Evolutionary conservation across 257 asterid species (phyloP).

Genomic region (Scutellaria minor): DNA sequence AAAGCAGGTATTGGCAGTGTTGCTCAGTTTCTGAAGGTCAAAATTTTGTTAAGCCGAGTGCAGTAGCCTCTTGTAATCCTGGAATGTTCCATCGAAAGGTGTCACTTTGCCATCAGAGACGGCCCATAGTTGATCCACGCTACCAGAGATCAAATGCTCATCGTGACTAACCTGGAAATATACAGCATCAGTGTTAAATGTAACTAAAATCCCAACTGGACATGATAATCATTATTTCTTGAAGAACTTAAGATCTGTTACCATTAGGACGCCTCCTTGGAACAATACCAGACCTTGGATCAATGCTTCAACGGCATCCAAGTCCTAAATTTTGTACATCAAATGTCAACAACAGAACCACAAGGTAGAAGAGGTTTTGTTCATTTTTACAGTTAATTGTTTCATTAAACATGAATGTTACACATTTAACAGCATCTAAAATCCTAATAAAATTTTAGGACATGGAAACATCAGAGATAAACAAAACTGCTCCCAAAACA

Average conservation of each 20-base stretch:
- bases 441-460: background rate
- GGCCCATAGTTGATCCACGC: slow-evolving; percentile 93
- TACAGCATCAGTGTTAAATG: slow-evolving; percentile 23
- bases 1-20: background rate
- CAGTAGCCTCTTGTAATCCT: slow-evolving; percentile 80
- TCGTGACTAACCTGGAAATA: slow-evolving; percentile 87
- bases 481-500: background rate
- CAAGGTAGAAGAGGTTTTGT: background rate
- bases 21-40: background rate
- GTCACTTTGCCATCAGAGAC: slow-evolving; percentile 76
- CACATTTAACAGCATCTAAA: background rate
- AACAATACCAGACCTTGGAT: slow-evolving; percentile 95
- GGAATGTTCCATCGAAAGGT: slow-evolving; percentile 82
- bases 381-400: background rate
- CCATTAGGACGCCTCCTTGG: slow-evolving; percentile 99
- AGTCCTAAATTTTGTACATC: slow-evolving; percentile 57
- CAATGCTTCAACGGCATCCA: slow-evolving; percentile 97
- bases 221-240: background rate
- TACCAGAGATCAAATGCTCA: slow-evolving; percentile 93
- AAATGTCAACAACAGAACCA: slow-evolving; percentile 17
- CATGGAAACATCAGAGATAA: background rate
- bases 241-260: slow-evolving; percentile 36
- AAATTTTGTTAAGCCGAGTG: slow-evolving; percentile 54
- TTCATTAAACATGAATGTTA: slow-evolving; percentile 1
- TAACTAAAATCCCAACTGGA: background rate